phyloP scores from a whole-genome alignment of 345 rosid species.

The Erodium maritimum region DNA sequence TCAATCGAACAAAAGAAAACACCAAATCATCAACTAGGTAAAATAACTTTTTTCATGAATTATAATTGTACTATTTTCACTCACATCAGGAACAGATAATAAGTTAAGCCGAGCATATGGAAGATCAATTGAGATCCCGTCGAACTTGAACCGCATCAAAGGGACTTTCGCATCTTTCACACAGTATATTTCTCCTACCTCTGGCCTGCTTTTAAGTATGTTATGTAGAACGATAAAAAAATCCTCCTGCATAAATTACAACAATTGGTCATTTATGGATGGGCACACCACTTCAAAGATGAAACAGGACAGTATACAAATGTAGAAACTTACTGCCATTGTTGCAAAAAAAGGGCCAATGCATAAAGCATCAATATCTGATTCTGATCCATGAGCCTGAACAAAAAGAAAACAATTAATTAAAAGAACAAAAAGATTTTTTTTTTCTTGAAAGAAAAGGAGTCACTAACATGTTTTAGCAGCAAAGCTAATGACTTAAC shows the following conservation, averaged over 20 bases:
- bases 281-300: background rate
- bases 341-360: constrained; percentile 44
- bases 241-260: constrained; percentile 30
- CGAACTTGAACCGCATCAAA: constrained; percentile 38
- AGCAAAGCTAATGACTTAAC: too few species aligned
- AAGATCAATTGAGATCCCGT: constrained; percentile 50
- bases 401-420: constrained; percentile 1
- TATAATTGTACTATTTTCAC: constrained; percentile 8
- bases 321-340: constrained; percentile 28
- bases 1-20: background rate
- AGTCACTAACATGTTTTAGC: too few species aligned
- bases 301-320: background rate
- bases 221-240: constrained; percentile 36
- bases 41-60: background rate
- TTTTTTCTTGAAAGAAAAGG: too few species aligned
- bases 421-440: background rate
- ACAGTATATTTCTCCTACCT: constrained; percentile 31
- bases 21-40: background rate
- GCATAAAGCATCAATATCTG: constrained; percentile 50
- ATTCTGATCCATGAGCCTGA: constrained; percentile 49
- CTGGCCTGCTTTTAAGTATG: constrained; percentile 31
- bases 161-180: constrained; percentile 44
- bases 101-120: constrained; percentile 41
- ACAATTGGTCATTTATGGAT: background rate
- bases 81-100: constrained; percentile 30